Percentiles rank a stretch among this genome's conserved stretches.
Evolutionary conservation across 2,329 filamentous ascomycete genomes (phyloP).

Genomic region (Colletotrichum echinochloae): DNA sequence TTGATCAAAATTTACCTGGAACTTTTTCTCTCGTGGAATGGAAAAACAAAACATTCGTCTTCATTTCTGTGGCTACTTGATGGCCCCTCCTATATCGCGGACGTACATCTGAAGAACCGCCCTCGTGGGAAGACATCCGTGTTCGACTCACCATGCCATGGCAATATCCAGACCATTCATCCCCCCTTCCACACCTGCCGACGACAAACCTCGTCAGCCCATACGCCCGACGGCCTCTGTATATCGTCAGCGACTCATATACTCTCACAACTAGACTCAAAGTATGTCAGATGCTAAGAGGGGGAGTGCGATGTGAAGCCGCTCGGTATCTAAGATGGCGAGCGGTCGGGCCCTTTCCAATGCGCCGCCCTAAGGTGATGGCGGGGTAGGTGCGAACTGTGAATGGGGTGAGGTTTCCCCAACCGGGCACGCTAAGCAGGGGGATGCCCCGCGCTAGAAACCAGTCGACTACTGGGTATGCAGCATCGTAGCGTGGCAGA

Average conservation of each 20-base stretch:
- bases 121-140: not conserved
- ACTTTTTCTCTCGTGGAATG: not conserved
- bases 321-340: not conserved
- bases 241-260: too few species aligned
- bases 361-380: slow-evolving; percentile 31
- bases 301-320: not conserved
- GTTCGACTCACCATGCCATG: not conserved
- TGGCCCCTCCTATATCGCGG: not conserved
- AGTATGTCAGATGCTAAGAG: not conserved
- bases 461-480: not conserved
- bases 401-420: slow-evolving; percentile 38
- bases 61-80: not conserved
- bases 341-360: not conserved
- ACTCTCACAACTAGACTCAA: not conserved
- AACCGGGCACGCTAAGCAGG: slow-evolving; percentile 24
- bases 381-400: slow-evolving; percentile 31
- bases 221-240: not conserved
- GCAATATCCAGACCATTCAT: not conserved
- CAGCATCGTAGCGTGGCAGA: slow-evolving; percentile 20
- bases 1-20: slow-evolving; percentile 2
- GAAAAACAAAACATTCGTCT: not conserved
- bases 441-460: slow-evolving; percentile 37
- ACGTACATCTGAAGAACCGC: not conserved
- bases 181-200: not conserved
- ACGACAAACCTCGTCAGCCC: not conserved